Conservation (phyloP, 2,329 filamentous ascomycete species). For the Clarireedia hainanense region DNA sequence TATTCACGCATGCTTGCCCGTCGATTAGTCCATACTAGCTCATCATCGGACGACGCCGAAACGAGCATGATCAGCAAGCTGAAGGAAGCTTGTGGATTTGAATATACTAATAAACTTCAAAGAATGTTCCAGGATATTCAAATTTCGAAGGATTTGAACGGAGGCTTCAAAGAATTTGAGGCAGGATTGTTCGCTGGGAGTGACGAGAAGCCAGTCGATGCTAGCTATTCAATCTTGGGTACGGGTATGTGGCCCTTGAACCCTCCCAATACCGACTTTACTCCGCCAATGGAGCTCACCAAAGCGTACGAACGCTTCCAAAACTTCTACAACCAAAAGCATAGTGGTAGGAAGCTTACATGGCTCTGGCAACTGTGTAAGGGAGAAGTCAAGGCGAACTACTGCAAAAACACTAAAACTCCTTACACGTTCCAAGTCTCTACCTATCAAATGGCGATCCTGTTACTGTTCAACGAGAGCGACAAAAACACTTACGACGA, state of each 20-base stretch:
- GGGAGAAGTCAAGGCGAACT: constrained; percentile 90
- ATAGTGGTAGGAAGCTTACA: constrained; percentile 90
- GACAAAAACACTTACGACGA: constrained; percentile 83
- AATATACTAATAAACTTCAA: constrained; percentile 98
- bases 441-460: constrained; percentile 94
- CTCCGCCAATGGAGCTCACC: constrained; percentile 75
- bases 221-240: constrained; percentile 85
- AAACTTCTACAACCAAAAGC: constrained; percentile 91
- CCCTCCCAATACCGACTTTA: constrained; percentile 80
- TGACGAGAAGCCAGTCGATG: constrained; percentile 65
- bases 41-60: constrained; percentile 93
- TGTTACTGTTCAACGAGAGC: constrained; percentile 89
- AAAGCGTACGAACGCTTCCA: constrained; percentile 85
- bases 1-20: constrained; percentile 96
- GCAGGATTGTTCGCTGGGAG: constrained; percentile 54
- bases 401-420: constrained; percentile 80
- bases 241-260: constrained; percentile 96
- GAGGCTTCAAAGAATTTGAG: constrained; percentile 75
- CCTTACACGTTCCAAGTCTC: constrained; percentile 97
- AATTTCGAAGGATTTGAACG: constrained; percentile 94
- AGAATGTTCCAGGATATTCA: constrained; percentile 99
- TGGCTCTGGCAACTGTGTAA: constrained; percentile 99
- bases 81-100: constrained; percentile 96
- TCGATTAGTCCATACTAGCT: constrained; percentile 88
- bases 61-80: constrained; percentile 99